Base-by-base conservation (phyloP, 805 yeast genomes). In the Candida xyloterini region DNA sequence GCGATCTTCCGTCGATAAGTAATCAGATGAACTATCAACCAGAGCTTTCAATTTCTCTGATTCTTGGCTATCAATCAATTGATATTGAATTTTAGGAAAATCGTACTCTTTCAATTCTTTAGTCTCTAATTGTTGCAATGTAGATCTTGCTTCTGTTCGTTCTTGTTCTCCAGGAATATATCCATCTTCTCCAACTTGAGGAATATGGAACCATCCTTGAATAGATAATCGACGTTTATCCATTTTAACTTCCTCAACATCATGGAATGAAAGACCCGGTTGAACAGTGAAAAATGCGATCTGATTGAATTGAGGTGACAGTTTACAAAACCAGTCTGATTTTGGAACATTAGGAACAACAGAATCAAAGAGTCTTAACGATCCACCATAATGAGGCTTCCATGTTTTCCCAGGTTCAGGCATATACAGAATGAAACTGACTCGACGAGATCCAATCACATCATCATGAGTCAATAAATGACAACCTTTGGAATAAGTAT, bases 121-220 rank as follows among this genome's bases (percentile, higher is more conserved):
- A 8, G 86, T 76, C 52, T 87, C 91, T 43, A 89, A 65, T 55
- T 78, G 91, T 55, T 84, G 88, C 46, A 89, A 71, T 0, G 96
- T 86, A 30, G 88, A 78, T 53, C 73, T 71, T 0, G 84, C 82
- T 51, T 82, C 89, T 1, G 85, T 79, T 26, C 68, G 76, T 54
- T 82, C 91, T 59, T 87, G 89, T 57, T 88, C 96, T 5, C 95
- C 95, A 26, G 77, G 78, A 14, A 79, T 73, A 55, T 62, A 91
- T 0, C 97, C 98, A 24, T 76, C 79, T 63, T 93, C 99, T 8
- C 95, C 97, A 9, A 67, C 67, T 59, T 93, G 98, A 3, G 99
- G 99, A 37, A 90, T 86, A 62, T 93, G 99, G 59, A 91, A 95
- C 99, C 99, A 95, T 1, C 99, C 99, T 56, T 93, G 96, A 44